phyloP scores from a whole-genome alignment of 116 monocot species.

The Posidonia oceanica region DNA sequence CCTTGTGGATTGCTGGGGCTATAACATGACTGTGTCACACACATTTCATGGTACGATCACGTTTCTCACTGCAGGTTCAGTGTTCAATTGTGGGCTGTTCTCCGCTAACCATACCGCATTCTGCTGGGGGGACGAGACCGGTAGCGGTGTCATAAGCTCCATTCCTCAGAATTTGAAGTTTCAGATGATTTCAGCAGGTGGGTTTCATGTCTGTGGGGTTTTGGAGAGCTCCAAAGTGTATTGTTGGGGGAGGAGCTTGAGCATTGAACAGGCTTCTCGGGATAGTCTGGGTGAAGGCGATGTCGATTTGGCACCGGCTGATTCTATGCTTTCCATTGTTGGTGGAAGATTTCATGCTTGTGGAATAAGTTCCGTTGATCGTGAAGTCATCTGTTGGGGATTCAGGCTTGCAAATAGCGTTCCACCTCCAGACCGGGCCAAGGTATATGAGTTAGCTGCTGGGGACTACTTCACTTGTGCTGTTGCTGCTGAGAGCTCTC shows the following conservation, averaged over 20 bases:
- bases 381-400: conserved; percentile 74
- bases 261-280: conserved; percentile 9
- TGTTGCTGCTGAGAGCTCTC: conserved; percentile 38
- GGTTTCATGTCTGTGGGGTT: conserved; percentile 89
- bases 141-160: conserved; percentile 41
- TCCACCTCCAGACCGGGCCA: conserved; percentile 39
- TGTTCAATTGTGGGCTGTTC: conserved; percentile 80
- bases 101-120: conserved; percentile 24
- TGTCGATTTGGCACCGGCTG: conserved; percentile 50
- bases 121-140: conserved; percentile 96
- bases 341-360: conserved; percentile 93
- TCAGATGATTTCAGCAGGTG: conserved; percentile 63
- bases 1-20: conserved; percentile 95
- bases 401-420: conserved; percentile 53
- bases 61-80: conserved; percentile 70
- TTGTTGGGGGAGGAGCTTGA: conserved; percentile 87
- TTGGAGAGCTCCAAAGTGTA: conserved; percentile 41
- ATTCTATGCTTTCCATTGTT: conserved; percentile 59
- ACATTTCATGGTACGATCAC: conserved; percentile 21
- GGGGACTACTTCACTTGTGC: conserved; percentile 98
- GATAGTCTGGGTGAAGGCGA: conserved; percentile 25
- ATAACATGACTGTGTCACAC: conserved; percentile 86
- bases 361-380: conserved; percentile 57
- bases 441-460: conserved; percentile 50
- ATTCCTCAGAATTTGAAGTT: conserved; percentile 40